Conservation (phyloP, 768 basidiomycete genomes). For the Dendrothele bispora region DNA sequence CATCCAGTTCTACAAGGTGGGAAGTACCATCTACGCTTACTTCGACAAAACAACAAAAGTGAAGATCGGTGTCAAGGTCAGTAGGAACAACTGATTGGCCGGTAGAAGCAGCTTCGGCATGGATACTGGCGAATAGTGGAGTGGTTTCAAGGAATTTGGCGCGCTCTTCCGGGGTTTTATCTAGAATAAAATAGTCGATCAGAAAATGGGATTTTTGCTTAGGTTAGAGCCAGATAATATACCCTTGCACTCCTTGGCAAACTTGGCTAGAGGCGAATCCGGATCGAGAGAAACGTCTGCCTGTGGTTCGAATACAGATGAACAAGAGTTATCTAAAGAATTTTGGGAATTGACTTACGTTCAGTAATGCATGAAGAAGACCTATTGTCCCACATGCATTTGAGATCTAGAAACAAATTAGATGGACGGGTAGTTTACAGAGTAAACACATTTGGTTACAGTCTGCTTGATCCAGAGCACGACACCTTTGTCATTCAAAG, state of each 20-base stretch:
- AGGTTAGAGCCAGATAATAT: neutral
- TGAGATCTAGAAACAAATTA: conserved; percentile 50
- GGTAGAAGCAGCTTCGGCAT: conserved; percentile 62
- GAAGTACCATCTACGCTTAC: conserved; percentile 30
- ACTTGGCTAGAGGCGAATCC: conserved; percentile 60
- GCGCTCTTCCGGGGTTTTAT: conserved; percentile 69
- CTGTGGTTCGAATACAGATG: conserved; percentile 28
- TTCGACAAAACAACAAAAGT: conserved; percentile 86
- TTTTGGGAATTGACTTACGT: conserved; percentile 51
- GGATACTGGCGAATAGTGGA: conserved; percentile 74
- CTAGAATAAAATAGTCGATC: conserved; percentile 31
- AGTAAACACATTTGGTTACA: conserved; percentile 37
- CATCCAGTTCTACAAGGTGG: conserved; percentile 79
- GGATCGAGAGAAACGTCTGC: conserved; percentile 57
- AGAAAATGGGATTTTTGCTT: neutral
- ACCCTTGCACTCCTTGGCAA: conserved; percentile 68
- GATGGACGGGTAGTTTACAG: neutral
- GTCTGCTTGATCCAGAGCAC: conserved; percentile 92
- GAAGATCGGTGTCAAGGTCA: conserved; percentile 71
- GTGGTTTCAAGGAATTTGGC: conserved; percentile 76
- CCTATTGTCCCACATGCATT: conserved; percentile 92
- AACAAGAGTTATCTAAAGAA: neutral
- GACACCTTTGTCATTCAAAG: conserved; percentile 32
- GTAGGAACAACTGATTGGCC: conserved; percentile 71
- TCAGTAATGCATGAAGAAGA: conserved; percentile 78